A percentile compares a stretch with the other conserved stretches of the same genome.
Evolutionary conservation across 805 yeast genomes (phyloP).

Genomic region (Candida berthetii): DNA sequence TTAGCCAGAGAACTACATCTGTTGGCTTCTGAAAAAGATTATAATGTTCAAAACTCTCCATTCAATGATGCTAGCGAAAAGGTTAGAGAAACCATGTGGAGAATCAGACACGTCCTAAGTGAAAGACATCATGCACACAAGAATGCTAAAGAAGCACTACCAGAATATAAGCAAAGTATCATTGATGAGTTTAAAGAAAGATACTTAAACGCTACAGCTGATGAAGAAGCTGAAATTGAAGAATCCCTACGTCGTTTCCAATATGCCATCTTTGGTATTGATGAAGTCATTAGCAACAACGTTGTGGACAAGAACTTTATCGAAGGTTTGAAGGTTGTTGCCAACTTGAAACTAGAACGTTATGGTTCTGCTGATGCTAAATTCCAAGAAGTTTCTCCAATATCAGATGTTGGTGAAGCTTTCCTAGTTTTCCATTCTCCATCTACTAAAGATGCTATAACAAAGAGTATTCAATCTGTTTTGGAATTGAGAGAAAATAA

Average conservation of each 20-base stretch:
- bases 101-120: slow-evolving; percentile 79
- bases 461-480: slow-evolving; percentile 34
- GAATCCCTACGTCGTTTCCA: slow-evolving; percentile 75
- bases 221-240: slow-evolving; percentile 52
- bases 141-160: slow-evolving; percentile 44
- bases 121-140: slow-evolving; percentile 76
- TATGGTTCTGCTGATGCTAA: slow-evolving; percentile 43
- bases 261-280: slow-evolving; percentile 80
- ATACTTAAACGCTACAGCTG: slow-evolving; percentile 49
- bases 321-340: slow-evolving; percentile 63
- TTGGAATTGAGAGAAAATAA: slow-evolving; percentile 38
- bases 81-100: slow-evolving; percentile 61
- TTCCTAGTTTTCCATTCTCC: slow-evolving; percentile 41
- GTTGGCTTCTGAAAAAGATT: slow-evolving; percentile 36
- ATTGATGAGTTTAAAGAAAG: slow-evolving; percentile 49
- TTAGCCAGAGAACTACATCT: slow-evolving; percentile 71
- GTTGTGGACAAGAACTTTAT: slow-evolving; percentile 52
- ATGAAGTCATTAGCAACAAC: slow-evolving; percentile 53
- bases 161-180: slow-evolving; percentile 37
- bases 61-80: slow-evolving; percentile 30
- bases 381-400: slow-evolving; percentile 24
- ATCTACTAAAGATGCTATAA: slow-evolving; percentile 30
- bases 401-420: slow-evolving; percentile 34
- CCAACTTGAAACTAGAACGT: slow-evolving; percentile 58
- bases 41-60: slow-evolving; percentile 12